phyloP scores from a whole-genome alignment of 139 green algal species.

The Zygnema circumcarinatum region DNA sequence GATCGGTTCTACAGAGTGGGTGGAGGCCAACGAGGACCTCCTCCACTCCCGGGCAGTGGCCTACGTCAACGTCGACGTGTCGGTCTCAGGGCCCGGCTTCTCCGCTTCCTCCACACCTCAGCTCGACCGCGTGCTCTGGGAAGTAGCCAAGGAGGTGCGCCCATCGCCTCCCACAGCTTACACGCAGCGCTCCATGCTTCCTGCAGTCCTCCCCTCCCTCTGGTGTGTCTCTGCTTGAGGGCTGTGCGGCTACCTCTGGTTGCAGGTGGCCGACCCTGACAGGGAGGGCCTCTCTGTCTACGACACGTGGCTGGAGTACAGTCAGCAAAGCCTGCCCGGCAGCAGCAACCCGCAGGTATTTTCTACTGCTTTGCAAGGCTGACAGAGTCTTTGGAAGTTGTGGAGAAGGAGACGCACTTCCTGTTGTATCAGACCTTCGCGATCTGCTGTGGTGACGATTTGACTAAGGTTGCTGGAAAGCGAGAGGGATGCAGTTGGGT shows the following conservation, averaged over 20 bases:
- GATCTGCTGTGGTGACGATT: too few relatives aligned
- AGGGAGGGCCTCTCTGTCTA: background rate
- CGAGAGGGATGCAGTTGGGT: too few relatives aligned
- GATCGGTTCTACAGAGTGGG: conserved; percentile 62
- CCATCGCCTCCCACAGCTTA: background rate
- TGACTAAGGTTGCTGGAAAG: too few relatives aligned
- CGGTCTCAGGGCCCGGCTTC: conserved; percentile 29
- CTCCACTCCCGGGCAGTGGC: conserved; percentile 30
- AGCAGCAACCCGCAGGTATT: background rate
- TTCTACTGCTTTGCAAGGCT: too few relatives aligned
- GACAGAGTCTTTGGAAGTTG: too few relatives aligned
- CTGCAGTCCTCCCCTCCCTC: background rate
- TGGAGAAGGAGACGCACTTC: too few relatives aligned
- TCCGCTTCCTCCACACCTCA: conserved; percentile 37
- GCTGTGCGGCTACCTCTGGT: too few relatives aligned
- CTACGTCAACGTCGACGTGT: conserved; percentile 56
- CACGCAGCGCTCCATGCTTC: background rate
- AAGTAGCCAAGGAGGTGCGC: conserved; percentile 20
- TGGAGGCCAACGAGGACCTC: conserved; percentile 41
- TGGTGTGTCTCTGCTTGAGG: too few relatives aligned
- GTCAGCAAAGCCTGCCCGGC: background rate
- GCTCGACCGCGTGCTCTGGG: conserved; percentile 40
- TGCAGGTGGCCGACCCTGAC: conserved; percentile 9
- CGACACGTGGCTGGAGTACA: conserved; percentile 13
- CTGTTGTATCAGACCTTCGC: too few relatives aligned